Base-by-base conservation (phyloP, 2,329 filamentous ascomycete species). In the Didymellaceae sp. region DNA sequence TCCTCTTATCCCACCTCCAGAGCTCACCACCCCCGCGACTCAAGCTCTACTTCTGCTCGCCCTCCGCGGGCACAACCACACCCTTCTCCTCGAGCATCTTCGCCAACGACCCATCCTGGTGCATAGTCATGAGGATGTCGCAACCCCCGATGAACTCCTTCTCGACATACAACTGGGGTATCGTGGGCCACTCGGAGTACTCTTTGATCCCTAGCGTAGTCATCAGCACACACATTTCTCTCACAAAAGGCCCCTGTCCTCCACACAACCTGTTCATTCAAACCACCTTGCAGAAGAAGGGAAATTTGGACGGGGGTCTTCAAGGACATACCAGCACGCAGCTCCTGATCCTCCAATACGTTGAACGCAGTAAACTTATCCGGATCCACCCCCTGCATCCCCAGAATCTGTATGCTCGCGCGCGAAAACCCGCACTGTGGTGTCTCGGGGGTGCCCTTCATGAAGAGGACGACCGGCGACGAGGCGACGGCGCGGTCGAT, bases 171-270 rank as follows among this genome's bases (percentile, higher is more conserved):
- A 99, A 82, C 75, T 99, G 94, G 6, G 94, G 94, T 72, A 99
- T 97, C 16, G 94, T 99, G 11, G 94, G 94, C 94, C 94, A 99
- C 72, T 97, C 94, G 1, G 92, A 96, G 80, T 94, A 99, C 77
- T 99, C 93, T 78, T 99, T 99, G 79, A 99, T 96, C 43, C 94
- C 93, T 92, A 60, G 33, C 13, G 6, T 16, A 58, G 40, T 51
- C 52, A 52, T 63, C 52, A 65, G 56, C 45, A 50, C 38, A 9
- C 18, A 24, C 13, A n/a, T n/a, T n/a, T n/a, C n/a, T n/a, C n/a
- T n/a, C n/a, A n/a, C n/a, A n/a, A n/a, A n/a, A n/a, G n/a, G n/a
- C n/a, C n/a, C n/a, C n/a, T n/a, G n/a, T n/a, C 31, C 14, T 21
- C 25, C 17, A 34, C 21, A 11, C 38, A 17, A 31, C 16, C 26